phyloP scores from a whole-genome alignment of 2,329 filamentous ascomycete species.

The Neodidymelliopsis sp. region DNA sequence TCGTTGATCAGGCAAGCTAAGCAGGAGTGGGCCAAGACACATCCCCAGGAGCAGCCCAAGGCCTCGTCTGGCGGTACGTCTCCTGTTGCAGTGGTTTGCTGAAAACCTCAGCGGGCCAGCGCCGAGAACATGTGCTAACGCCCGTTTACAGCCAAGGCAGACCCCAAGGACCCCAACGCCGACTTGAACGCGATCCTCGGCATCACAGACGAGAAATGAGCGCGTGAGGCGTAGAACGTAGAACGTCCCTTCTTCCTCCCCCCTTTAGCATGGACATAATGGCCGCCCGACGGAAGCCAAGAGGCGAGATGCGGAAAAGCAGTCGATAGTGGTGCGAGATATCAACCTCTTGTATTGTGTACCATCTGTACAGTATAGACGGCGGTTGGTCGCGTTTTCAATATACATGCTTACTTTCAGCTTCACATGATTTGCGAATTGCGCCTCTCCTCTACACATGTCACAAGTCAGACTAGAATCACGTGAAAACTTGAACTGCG shows the following conservation, averaged over 20 bases:
- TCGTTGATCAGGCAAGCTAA: slow-evolving; percentile 92
- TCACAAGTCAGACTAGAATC: too few relatives aligned
- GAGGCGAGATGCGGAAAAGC: slow-evolving; percentile 23
- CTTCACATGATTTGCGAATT: slow-evolving; percentile 20
- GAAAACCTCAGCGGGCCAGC: too few relatives aligned
- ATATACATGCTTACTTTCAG: slow-evolving; percentile 39
- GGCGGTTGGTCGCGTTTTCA: slow-evolving; percentile 44
- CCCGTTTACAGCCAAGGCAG: slow-evolving; percentile 59
- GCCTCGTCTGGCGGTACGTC: slow-evolving; percentile 41
- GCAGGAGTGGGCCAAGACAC: slow-evolving; percentile 86
- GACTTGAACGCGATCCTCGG: slow-evolving; percentile 76
- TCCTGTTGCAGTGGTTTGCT: too few relatives aligned
- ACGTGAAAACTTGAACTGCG: background rate
- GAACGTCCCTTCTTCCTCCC: slow-evolving; percentile 29
- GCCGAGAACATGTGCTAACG: background rate
- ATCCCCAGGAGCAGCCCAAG: slow-evolving; percentile 47
- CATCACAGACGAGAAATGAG: slow-evolving; percentile 47
- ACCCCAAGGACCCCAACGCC: slow-evolving; percentile 88
- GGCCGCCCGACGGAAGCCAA: slow-evolving; percentile 20
- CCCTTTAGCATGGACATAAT: slow-evolving; percentile 36
- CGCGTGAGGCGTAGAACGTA: slow-evolving; percentile 1
- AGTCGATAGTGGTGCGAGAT: slow-evolving; percentile 34
- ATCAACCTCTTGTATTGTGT: slow-evolving; percentile 48
- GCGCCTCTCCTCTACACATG: too few relatives aligned
- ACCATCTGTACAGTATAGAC: slow-evolving; percentile 54